Evolutionary conservation across 192 early-diverging fungal species (phyloP), one percentile per base, ranked within the genome.

Genomic region (Backusella liffmaniae): DNA sequence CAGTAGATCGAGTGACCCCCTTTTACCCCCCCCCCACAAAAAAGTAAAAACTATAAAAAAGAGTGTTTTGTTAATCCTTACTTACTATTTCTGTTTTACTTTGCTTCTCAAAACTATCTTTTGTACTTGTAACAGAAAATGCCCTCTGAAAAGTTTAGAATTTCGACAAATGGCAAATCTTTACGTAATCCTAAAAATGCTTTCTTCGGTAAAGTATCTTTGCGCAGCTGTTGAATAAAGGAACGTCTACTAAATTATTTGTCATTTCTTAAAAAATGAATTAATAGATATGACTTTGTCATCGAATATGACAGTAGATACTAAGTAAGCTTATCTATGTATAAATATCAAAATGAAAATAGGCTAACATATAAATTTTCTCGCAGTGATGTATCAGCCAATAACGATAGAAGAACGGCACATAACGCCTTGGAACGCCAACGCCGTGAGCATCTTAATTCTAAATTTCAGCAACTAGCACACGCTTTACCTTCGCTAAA

Each of bases 361-460:
- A 46, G 10, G n/a, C 44, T 23, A 72, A 32, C 29, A 42, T 18
- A 18, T 15, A 1, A 10, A 6, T 44, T 12, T 41, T 5, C 23
- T 72, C 0, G 26, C 29, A 72, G 70, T 65, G 70, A 77, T 51
- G 29, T 51, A 29, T 62, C 56, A 8, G 39, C 75, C 26, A 67
- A 76, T 6, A 82, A 83, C 9, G 90, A 93, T 78, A 88, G 88
- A 68, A 88, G 93, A 67, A 89, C 91, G 15, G 90, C 88, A 36
- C 94, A 95, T 81, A 95, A 95, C 71, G 92, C 92, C 30, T 88
- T 93, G 59, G 94, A 95, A 77, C 85, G 94, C 12, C 92, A 92
- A 70, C 83, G 94, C 72, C 91, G 94, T 32, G 94, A 95, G 84
- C 88, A 83, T 16, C 87, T 95, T 56, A 95, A 95, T 78, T 84